Evolutionary conservation across 2,329 filamentous ascomycete species (phyloP), one percentile per base, ranked within the genome.

Genomic region (Orbilia blumenaviensis): DNA sequence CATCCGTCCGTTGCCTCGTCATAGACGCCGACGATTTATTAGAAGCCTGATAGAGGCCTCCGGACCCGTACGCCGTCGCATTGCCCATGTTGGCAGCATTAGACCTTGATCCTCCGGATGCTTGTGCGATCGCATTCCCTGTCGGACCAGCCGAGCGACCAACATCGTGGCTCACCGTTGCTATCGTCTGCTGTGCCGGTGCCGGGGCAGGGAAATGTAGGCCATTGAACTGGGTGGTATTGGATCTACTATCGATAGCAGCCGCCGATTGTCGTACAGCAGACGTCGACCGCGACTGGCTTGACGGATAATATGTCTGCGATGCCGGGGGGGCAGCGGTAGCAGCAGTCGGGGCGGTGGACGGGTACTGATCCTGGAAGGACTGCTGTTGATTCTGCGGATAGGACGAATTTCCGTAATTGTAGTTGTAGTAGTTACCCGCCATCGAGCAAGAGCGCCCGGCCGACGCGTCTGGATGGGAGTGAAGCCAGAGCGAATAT

Each of bases 151-250:
- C 12, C 7, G 50, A 34, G 18, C 23, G 14, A 6, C 38, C 32
- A 38, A 23, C n/a, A n/a, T n/a, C n/a, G n/a, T n/a, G 38, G 5
- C 32, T 18, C 8, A 18, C 27, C 25, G 62, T 41, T n/a, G 41
- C n/a, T 14, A 38, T 18, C 52, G 54, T 32, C 14, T 73, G 68
- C n/a, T 44, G 67, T 32, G 32, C 41, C 32, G 71, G 46, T 12
- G 68, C 25, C n/a, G 61, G 32, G 21, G 62, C 36, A 14, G 71
- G 71, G 46, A 75, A 75, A 12, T 75, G 63, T 29, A 75, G 63
- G n/a, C 63, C 63, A 27, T 75, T 75, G 29, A 68, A 75, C 12
- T 75, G 71, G 3, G 71, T 61, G 12, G 63, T 75, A 36, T 56
- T 27, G 12, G 44, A 16, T n/a, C 63, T 52, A 48, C 14, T 27